phyloP scores from a whole-genome alignment of 345 rosid species.

The Viola odorata region DNA sequence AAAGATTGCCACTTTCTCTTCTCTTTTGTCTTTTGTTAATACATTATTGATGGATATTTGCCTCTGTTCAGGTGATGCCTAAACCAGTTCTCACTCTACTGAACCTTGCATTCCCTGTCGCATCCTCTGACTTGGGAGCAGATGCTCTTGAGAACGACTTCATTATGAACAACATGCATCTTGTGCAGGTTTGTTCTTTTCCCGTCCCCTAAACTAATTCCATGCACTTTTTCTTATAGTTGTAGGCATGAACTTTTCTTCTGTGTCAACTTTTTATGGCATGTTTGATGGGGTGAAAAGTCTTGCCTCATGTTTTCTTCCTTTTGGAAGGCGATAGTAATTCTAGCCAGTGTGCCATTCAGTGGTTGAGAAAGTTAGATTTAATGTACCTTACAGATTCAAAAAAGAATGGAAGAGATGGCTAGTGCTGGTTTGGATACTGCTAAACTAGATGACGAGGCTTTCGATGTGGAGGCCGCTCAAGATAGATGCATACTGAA shows the following conservation, averaged over 20 bases:
- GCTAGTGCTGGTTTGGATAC: conserved; percentile 49
- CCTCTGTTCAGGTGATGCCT: conserved; percentile 65
- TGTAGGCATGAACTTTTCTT: not conserved
- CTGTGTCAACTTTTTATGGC: not conserved
- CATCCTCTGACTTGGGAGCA: conserved; percentile 90
- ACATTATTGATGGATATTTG: conserved; percentile 10
- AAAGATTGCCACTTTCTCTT: not conserved
- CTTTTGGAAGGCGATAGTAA: not conserved
- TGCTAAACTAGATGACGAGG: conserved; percentile 63
- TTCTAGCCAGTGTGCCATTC: not conserved
- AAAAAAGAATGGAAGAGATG: conserved; percentile 49
- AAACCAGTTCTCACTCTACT: conserved; percentile 73
- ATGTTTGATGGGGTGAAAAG: not conserved
- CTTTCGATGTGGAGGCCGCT: conserved; percentile 67
- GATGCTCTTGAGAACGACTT: conserved; percentile 89
- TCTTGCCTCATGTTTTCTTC: not conserved
- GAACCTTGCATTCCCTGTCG: conserved; percentile 67
- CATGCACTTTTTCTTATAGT: too few species aligned
- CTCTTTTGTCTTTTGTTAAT: not conserved
- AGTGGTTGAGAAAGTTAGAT: not conserved
- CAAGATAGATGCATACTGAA: conserved; percentile 88
- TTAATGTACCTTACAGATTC: conserved; percentile 47
- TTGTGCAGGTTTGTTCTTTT: conserved; percentile 51
- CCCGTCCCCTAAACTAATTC: too few species aligned
- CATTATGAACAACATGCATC: conserved; percentile 53